Evolutionary conservation across 1,284 basidiomycete genomes (phyloP), one percentile per base, ranked within the genome.

Genomic region (Ustilago tritici): DNA sequence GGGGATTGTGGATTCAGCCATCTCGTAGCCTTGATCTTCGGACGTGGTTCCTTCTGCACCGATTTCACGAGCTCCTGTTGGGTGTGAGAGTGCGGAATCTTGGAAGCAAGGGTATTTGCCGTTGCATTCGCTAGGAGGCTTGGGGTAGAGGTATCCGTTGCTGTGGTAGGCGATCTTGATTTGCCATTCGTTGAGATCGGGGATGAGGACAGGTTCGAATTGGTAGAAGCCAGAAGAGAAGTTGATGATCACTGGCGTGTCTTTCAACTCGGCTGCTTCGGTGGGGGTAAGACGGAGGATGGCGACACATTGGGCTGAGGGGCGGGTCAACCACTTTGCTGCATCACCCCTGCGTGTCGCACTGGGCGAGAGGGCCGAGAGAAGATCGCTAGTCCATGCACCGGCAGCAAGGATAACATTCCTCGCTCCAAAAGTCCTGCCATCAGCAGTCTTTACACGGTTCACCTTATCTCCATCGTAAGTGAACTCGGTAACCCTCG

Each of bases 341-440:
- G 34, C 36, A 2, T 56, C 72, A 46, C 56, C 78, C 78, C 84
- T 19, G 2, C 8, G n/a, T 7, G 43, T 19, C 15, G 41, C n/a
- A 4, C 41, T 14, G 34, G n/a, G 9, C 2, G 71, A 53, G 3
- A 76, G 65, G 5, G 41, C 31, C 11, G 72, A 35, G 15, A 95
- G 93, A 1, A 92, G 87, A 0, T 92, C 92, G 2, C 92, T 90
- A 0, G 94, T 93, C 95, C 95, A 95, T 6, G 93, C 90, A 31
- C 93, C 93, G 8, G 91, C 88, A 14, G 93, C 90, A 38, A 95
- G 84, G 31, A 95, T 88, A 6, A 93, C 88, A 35, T 90, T 74
- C 46, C 90, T 88, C 0, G 90, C 92, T 4, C 28, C 12, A 73
- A 90, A 90, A 12, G 81, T 79, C 28, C 89, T 89, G 0, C 92